Percentiles rank a stretch among this genome's conserved stretches.
Evolutionary conservation across 495 filamentous ascomycete species (phyloP).

Genomic region (Copromyces sp.): DNA sequence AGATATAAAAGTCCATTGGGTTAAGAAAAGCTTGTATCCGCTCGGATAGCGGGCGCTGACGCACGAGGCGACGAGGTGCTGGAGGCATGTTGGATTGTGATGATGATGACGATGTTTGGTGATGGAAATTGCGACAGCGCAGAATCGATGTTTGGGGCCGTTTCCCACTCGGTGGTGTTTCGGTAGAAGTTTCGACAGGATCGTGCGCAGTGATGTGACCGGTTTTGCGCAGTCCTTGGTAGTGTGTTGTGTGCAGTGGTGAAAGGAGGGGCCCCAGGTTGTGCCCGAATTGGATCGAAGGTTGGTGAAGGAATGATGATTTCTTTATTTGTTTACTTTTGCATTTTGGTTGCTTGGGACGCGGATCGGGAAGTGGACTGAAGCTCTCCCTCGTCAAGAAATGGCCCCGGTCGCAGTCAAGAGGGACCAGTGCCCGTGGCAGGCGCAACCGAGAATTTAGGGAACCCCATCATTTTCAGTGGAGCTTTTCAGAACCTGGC

Average conservation of each 20-base stretch:
- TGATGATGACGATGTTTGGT: background rate
- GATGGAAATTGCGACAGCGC: background rate
- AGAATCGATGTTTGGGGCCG: background rate
- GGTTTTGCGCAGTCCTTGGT: background rate
- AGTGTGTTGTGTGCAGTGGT: background rate
- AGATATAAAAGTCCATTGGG: slow-evolving; percentile 78
- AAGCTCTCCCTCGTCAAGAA: background rate
- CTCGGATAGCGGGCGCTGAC: slow-evolving; percentile 62
- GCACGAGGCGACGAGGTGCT: slow-evolving; percentile 52
- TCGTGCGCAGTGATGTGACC: background rate
- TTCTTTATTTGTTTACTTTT: background rate
- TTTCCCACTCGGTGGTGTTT: background rate
- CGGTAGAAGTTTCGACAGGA: background rate
- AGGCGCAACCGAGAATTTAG: background rate
- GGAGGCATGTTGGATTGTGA: slow-evolving; percentile 16
- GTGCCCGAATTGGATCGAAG: background rate
- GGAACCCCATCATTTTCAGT: background rate
- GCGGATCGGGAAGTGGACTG: background rate
- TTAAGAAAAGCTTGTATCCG: slow-evolving; percentile 71
- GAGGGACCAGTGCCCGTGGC: background rate
- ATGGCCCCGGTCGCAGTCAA: background rate
- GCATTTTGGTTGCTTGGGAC: background rate
- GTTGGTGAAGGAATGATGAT: background rate
- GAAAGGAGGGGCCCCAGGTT: background rate
- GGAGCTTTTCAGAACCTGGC: background rate